These are phyloP conservation scores for Hura crepitans DNA, from an alignment of 441 rosid genomes.

Conservation along the genomic window DNA sequence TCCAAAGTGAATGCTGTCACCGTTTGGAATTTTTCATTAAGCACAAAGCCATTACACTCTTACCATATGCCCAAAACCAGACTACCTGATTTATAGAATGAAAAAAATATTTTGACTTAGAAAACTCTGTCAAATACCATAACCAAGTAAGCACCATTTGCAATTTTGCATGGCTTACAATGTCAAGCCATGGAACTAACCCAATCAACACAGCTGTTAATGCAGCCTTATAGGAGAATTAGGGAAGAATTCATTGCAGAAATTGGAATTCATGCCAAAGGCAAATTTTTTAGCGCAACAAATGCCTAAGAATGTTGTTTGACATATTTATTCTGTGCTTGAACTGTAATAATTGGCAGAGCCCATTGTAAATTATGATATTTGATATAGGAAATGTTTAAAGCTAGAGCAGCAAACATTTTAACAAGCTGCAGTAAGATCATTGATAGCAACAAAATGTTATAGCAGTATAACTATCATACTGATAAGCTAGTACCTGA, in stretches of 20 bases:
- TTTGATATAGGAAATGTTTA: background rate
- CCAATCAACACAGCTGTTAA: background rate
- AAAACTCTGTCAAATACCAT: background rate
- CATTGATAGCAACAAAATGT: background rate
- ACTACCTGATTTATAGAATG: background rate
- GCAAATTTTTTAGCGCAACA: background rate
- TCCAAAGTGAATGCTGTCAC: background rate
- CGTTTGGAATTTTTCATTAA: background rate
- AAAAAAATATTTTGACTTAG: background rate
- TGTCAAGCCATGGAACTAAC: slow-evolving; percentile 1
- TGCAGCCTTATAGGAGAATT: background rate
- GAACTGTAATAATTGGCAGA: background rate
- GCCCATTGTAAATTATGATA: background rate
- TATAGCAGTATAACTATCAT: background rate
- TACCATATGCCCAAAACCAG: slow-evolving; percentile 4
- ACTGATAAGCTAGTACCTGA: slow-evolving; percentile 53
- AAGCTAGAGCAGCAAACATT: background rate
- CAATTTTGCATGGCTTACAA: no score
- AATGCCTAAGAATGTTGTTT: background rate
- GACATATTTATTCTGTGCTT: background rate
- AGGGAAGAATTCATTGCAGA: background rate
- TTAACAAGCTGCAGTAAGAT: background rate
- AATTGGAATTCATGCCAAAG: background rate
- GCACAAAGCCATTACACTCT: background rate
- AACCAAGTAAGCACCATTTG: background rate